Percentiles rank a stretch among this genome's conserved stretches.
phyloP scores from a whole-genome alignment of 805 yeast genomes.

The Ogataea philodendri region DNA sequence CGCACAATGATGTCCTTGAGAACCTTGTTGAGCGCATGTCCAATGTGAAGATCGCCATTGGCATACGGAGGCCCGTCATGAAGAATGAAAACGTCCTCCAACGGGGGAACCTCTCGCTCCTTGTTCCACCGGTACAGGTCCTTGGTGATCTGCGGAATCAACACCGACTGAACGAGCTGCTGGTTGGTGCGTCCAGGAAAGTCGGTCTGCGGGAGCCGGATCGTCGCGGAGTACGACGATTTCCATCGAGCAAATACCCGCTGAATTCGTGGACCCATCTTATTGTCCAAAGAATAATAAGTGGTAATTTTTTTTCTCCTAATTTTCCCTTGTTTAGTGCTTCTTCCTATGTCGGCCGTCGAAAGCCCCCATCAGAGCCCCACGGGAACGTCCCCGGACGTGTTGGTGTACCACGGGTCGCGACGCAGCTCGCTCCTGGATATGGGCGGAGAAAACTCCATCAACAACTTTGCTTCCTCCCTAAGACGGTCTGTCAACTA shows the following conservation, averaged over 20 bases:
- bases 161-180: slow-evolving; percentile 40
- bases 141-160: slow-evolving; percentile 53
- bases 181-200: slow-evolving; percentile 62
- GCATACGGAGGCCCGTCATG: slow-evolving; percentile 99
- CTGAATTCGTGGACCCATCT: background rate
- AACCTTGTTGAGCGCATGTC: slow-evolving; percentile 90
- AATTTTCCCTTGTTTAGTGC: background rate
- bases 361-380: slow-evolving; percentile 4
- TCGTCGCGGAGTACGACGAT: slow-evolving; percentile 25
- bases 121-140: slow-evolving; percentile 66
- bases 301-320: background rate
- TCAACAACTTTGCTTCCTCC: slow-evolving; percentile 38
- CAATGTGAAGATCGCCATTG: slow-evolving; percentile 87
- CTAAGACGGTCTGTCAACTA: slow-evolving; percentile 32
- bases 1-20: slow-evolving; percentile 83
- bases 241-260: slow-evolving; percentile 7
- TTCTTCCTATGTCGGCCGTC: slow-evolving; percentile 7
- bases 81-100: slow-evolving; percentile 54
- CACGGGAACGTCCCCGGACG: background rate
- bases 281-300: background rate
- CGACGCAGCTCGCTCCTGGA: slow-evolving; percentile 37
- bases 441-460: slow-evolving; percentile 37
- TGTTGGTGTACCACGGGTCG: slow-evolving; percentile 8
- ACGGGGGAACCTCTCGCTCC: slow-evolving; percentile 25
- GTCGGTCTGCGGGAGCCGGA: slow-evolving; percentile 57